Evolutionary conservation across 179 eudicot genomes (phyloP), one percentile per base, ranked within the genome.

Genomic region (Carnegiea gigantea): DNA sequence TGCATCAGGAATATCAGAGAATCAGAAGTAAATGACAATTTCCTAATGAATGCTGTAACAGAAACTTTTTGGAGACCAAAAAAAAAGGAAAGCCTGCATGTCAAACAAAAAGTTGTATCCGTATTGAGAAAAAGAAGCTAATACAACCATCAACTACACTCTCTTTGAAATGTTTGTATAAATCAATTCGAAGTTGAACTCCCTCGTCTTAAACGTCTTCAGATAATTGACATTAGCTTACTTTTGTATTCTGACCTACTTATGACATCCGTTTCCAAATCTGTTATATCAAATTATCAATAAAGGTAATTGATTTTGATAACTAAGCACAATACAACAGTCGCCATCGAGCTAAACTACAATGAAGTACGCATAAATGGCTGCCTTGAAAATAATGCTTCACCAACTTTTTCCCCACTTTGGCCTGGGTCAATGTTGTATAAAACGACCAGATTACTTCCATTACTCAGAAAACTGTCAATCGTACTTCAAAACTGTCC

Each of bases 51-150:
- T 62, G 20, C 57, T 62, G 30, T 62, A 24, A 62, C 0, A 57
- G 62, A 24, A 24, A n/a, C 26, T 62, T 62, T 62, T 9, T 62
- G 68, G 26, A 62, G 12, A 24, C 30, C 3, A 60, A 60, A 60
- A 33, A 33, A 33, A 33, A 20, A 23, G 28, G 30, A 62, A 62
- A 62, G 30, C 68, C 13, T 62, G 68, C 68, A 62, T 62, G 62
- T 24, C 14, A 24, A 62, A 62, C 30, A 12, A 24, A 62, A 62
- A n/a, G 68, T n/a, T 62, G 30, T 24, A 62, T 23, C 14, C 14
- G 30, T 62, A 26, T n/a, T 7, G 30, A 62, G 68, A 62, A 62
- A 62, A 62, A 62, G 68, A 62, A 62, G 68, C 68, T 62, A 62
- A 62, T 24, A 13, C 26, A 62, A n/a, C 30, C 68, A 62, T 23